Percentiles rank a stretch among this genome's conserved stretches.
These are phyloP conservation scores for Capronia epimyces DNA, from an alignment of 2,329 filamentous ascomycete species.

Conservation along the genomic window DNA sequence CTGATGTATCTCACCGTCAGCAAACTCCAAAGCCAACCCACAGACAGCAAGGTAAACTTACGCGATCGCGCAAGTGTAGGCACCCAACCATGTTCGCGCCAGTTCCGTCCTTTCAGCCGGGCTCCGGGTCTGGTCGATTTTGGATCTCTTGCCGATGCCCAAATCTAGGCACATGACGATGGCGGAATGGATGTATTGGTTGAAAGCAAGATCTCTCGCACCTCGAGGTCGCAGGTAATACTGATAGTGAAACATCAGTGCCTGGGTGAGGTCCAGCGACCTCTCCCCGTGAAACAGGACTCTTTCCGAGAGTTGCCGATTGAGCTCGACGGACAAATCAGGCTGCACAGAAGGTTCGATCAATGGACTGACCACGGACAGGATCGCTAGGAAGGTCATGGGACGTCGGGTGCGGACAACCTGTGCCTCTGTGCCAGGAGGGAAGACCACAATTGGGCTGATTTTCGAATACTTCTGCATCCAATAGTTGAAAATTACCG, in stretches of 20 bases:
- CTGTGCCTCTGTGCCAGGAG: slow-evolving; percentile 48
- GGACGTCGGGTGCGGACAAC: slow-evolving; percentile 54
- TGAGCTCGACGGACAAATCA: slow-evolving; percentile 61
- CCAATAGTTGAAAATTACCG: slow-evolving; percentile 52
- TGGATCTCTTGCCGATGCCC: slow-evolving; percentile 59
- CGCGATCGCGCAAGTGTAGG: slow-evolving; percentile 52
- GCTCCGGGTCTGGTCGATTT: slow-evolving; percentile 35
- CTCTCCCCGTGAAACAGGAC: slow-evolving; percentile 72
- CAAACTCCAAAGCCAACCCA: slow-evolving; percentile 33
- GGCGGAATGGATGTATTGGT: slow-evolving; percentile 75
- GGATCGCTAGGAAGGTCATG: slow-evolving; percentile 53
- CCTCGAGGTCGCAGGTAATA: slow-evolving; percentile 81
- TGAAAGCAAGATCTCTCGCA: slow-evolving; percentile 81
- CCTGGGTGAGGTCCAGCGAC: slow-evolving; percentile 76
- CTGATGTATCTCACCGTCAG: slow-evolving; percentile 49
- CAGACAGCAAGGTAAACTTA: slow-evolving; percentile 32
- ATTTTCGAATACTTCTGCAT: slow-evolving; percentile 48
- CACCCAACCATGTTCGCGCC: slow-evolving; percentile 54
- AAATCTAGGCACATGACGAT: slow-evolving; percentile 77
- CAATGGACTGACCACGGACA: slow-evolving; percentile 50
- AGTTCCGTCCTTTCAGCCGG: slow-evolving; percentile 51
- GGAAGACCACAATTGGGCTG: slow-evolving; percentile 55
- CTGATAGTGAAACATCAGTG: slow-evolving; percentile 64
- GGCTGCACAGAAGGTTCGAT: slow-evolving; percentile 53
- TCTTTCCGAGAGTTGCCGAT: slow-evolving; percentile 66